Evolutionary conservation across 2,329 filamentous ascomycete genomes (phyloP).

Genomic region (Graphilbum sp.): DNA sequence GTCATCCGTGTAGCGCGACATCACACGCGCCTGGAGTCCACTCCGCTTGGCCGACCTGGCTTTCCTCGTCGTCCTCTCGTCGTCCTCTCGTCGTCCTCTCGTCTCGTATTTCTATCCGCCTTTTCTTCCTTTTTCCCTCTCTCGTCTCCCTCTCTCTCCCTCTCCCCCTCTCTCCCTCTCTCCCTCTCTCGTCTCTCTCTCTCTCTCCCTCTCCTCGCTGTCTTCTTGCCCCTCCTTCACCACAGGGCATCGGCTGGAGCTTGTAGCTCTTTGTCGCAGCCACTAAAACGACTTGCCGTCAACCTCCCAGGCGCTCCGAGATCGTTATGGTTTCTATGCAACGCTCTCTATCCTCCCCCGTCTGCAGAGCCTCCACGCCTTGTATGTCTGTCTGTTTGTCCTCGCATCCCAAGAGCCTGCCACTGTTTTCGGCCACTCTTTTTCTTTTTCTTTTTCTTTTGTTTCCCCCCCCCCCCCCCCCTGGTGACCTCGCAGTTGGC

Average conservation of each 20-base stretch:
- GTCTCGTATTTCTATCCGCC: not conserved
- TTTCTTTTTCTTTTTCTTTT: too few relatives aligned
- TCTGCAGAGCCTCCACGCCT: slow-evolving; percentile 38
- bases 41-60: too few relatives aligned
- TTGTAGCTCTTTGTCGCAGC: too few relatives aligned
- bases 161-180: not conserved
- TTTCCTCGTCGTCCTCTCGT: too few relatives aligned
- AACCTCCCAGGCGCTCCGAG: slow-evolving; percentile 10
- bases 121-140: not conserved
- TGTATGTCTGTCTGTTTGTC: slow-evolving; percentile 31
- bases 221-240: not conserved
- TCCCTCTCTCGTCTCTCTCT: not conserved
- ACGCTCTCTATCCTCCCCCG: slow-evolving; percentile 45
- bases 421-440: slow-evolving; percentile 5
- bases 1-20: too few relatives aligned
- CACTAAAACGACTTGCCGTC: too few relatives aligned
- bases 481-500: too few relatives aligned
- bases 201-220: not conserved
- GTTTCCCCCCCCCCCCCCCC: too few relatives aligned
- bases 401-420: not conserved
- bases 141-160: not conserved
- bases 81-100: not conserved
- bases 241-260: too few relatives aligned
- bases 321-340: slow-evolving; percentile 45
- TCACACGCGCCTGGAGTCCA: too few relatives aligned